A percentile compares a stretch with the other conserved stretches of the same genome.
Evolutionary conservation across 257 asterid genomes (phyloP).

Genomic region (Lycium ferocissimum): DNA sequence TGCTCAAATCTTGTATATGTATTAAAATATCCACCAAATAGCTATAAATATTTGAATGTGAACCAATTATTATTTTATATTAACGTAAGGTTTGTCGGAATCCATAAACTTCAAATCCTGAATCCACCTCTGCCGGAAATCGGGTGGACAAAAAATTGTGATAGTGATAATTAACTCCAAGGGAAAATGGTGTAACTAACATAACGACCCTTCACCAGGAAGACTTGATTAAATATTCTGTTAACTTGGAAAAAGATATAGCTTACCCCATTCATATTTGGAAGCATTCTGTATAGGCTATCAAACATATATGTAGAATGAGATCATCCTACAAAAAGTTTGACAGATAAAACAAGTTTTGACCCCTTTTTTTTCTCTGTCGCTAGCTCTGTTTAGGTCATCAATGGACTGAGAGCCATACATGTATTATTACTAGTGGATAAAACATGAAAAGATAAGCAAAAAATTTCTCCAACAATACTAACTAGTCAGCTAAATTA

Average conservation of each 20-base stretch:
- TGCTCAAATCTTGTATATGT: too few relatives aligned
- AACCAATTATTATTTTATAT: too few relatives aligned
- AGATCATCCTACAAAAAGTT: constrained; percentile 12
- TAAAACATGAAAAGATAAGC: constrained; percentile 21
- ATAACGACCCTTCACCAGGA: constrained; percentile 34
- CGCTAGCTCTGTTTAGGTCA: background rate
- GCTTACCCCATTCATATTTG: constrained; percentile 4
- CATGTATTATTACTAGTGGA: constrained; percentile 29
- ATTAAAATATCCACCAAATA: too few relatives aligned
- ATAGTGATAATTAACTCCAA: background rate
- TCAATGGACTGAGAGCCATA: constrained; percentile 29
- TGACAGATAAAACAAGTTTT: constrained; percentile 28
- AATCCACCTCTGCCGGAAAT: too few relatives aligned
- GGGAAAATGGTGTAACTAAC: constrained; percentile 30
- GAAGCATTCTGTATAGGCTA: constrained; percentile 14
- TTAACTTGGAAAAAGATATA: background rate
- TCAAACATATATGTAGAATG: constrained; percentile 17
- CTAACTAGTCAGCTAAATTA: constrained; percentile 19
- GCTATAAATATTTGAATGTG: too few relatives aligned
- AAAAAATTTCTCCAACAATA: background rate
- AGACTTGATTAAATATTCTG: background rate
- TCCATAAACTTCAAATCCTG: too few relatives aligned
- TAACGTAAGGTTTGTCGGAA: too few relatives aligned
- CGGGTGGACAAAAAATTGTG: too few relatives aligned
- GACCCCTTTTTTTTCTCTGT: background rate